Base-by-base conservation (phyloP, 768 basidiomycete genomes). In the Mycena latifolia region DNA sequence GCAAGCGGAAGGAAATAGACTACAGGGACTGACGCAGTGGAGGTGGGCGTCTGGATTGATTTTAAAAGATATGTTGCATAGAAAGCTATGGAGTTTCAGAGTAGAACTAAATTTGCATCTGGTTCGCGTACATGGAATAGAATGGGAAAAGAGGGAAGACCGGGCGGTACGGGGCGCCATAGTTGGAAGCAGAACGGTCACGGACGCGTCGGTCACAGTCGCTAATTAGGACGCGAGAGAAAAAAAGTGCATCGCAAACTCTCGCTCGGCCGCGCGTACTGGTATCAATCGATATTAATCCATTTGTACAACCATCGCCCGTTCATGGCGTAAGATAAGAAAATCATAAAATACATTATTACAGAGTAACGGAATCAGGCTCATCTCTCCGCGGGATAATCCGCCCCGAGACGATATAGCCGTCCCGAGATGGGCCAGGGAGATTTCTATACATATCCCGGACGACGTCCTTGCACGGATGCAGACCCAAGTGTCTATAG, bases 11-110 rank as follows among this genome's bases (percentile, higher is more conserved):
- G 28, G 35, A 54, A 22, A 56, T 29, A 17, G 52, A 27, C 33
- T 31, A 39, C 20, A 45, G 35, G n/a, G 15, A 69, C 76, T 41
- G 65, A 82, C 81, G 80, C 76, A 25, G 80, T 85, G 10, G 89
- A 83, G 24, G 79, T 77, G 0, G 87, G 81, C 0, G 83, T 85
- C 28, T 86, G 83, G 2, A 88, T 75, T 0, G 92, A 92, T 72
- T 89, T 90, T 27, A 95, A 82, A 0, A 95, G 84, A 74, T 95
- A 95, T 75, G 93, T 94, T 5, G 92, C 90, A 74, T 95, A 95
- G 76, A 95, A 93, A 0, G 83, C n/a, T n/a, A n/a, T n/a, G n/a
- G n/a, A n/a, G n/a, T n/a, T n/a, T n/a, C n/a, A n/a, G n/a, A n/a
- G n/a, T n/a, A n/a, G n/a, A n/a, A n/a, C n/a, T n/a, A n/a, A n/a